phyloP scores from a whole-genome alignment of 164 flowering plant species.

The Vitis rotundifolia region DNA sequence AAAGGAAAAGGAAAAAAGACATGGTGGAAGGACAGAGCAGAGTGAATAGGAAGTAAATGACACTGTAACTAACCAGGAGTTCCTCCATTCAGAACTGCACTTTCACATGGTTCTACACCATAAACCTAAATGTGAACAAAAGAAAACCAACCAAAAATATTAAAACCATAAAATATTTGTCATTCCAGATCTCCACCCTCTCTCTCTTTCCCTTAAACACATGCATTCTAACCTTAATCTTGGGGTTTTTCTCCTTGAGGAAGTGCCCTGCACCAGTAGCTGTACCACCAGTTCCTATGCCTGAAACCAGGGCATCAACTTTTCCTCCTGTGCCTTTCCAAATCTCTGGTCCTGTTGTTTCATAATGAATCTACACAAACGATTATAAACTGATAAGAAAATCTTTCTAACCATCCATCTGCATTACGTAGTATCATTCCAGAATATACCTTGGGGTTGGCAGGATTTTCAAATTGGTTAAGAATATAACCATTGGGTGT shows the following conservation, averaged over 20 bases:
- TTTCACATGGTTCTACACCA: slow-evolving; percentile 63
- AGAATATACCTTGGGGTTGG: slow-evolving; percentile 43
- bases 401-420: neutral
- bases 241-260: slow-evolving; percentile 48
- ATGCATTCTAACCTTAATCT: slow-evolving; percentile 34
- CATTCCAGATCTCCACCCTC: neutral
- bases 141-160: neutral
- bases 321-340: slow-evolving; percentile 50
- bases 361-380: slow-evolving; percentile 35
- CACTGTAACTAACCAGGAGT: slow-evolving; percentile 40
- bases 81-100: slow-evolving; percentile 56
- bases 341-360: slow-evolving; percentile 63
- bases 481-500: slow-evolving; percentile 34
- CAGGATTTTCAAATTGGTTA: slow-evolving; percentile 35
- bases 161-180: too few relatives aligned
- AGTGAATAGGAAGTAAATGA: too few relatives aligned
- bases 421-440: neutral
- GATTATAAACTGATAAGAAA: neutral
- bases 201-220: neutral
- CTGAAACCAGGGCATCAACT: slow-evolving; percentile 52
- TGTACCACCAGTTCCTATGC: slow-evolving; percentile 64
- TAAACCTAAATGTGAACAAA: slow-evolving; percentile 29
- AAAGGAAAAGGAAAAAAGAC: too few relatives aligned
- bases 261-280: slow-evolving; percentile 46
- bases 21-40: too few relatives aligned